A percentile compares a stretch with the other conserved stretches of the same genome.
Evolutionary conservation across 2,329 filamentous ascomycete genomes (phyloP).

Genomic region (Botrytis elliptica): DNA sequence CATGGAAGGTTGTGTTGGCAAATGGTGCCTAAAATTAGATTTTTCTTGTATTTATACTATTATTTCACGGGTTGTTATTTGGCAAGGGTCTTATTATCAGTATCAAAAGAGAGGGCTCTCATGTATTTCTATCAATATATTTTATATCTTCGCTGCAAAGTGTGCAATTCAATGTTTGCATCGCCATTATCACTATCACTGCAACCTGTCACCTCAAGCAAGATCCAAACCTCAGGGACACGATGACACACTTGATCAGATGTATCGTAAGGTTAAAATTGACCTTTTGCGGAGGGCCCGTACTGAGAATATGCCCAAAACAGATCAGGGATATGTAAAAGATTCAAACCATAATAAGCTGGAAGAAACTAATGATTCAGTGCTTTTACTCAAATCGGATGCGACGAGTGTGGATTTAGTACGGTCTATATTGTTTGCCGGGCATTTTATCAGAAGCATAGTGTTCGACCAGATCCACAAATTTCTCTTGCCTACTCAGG

Average conservation of each 20-base stretch:
- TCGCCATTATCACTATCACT: background rate
- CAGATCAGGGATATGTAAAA: background rate
- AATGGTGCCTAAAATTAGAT: background rate
- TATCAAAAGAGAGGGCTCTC: background rate
- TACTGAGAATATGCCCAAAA: background rate
- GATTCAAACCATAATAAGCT: background rate
- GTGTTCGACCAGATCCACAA: background rate
- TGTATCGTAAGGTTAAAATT: background rate
- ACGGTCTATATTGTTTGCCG: background rate
- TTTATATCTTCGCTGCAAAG: background rate
- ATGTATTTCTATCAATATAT: background rate
- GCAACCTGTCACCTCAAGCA: background rate
- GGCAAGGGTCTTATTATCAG: background rate
- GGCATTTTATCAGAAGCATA: background rate
- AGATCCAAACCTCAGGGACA: background rate
- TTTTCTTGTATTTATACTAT: background rate
- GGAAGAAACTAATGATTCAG: background rate
- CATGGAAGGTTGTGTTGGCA: too few species aligned
- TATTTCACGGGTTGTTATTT: background rate
- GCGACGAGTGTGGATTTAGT: background rate
- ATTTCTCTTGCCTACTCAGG: background rate
- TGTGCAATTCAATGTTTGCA: background rate
- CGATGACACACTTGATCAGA: background rate
- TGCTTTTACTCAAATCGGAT: background rate
- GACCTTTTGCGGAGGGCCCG: background rate